Evolutionary conservation across 1,284 basidiomycete species (phyloP).

Genomic region (Hemileia vastatrix): DNA sequence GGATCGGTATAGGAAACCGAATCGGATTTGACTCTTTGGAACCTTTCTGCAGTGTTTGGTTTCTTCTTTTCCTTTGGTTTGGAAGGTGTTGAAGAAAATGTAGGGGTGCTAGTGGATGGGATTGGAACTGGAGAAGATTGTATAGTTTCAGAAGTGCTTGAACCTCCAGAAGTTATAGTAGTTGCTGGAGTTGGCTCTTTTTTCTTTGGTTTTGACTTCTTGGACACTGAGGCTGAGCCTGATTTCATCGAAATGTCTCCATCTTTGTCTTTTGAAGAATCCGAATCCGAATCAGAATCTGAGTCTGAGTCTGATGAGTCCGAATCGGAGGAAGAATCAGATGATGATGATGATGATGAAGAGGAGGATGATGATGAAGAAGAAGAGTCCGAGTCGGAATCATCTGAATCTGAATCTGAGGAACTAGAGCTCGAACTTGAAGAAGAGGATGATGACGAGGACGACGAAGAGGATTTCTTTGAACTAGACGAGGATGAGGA

Average conservation of each 20-base stretch:
- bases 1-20: slow-evolving; percentile 54
- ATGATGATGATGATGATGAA: slow-evolving; percentile 8
- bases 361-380: not conserved
- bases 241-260: slow-evolving; percentile 8
- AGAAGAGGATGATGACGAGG: not conserved
- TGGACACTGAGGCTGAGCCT: slow-evolving; percentile 16
- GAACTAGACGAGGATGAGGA: not conserved
- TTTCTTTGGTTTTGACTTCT: slow-evolving; percentile 50
- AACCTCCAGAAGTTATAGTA: slow-evolving; percentile 49
- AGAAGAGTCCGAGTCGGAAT: not conserved
- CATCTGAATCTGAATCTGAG: not conserved
- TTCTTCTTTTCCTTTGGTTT: slow-evolving; percentile 30
- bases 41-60: slow-evolving; percentile 50
- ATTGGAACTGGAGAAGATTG: slow-evolving; percentile 19
- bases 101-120: slow-evolving; percentile 39
- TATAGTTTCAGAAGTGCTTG: not conserved
- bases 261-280: slow-evolving; percentile 7
- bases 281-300: slow-evolving; percentile 26
- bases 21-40: slow-evolving; percentile 70
- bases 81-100: not conserved
- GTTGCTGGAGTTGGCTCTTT: slow-evolving; percentile 53
- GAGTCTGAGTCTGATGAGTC: not conserved
- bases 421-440: not conserved
- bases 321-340: not conserved
- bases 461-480: not conserved